Conservation (phyloP, 1,284 basidiomycete genomes). For the Mycena sp. region DNA sequence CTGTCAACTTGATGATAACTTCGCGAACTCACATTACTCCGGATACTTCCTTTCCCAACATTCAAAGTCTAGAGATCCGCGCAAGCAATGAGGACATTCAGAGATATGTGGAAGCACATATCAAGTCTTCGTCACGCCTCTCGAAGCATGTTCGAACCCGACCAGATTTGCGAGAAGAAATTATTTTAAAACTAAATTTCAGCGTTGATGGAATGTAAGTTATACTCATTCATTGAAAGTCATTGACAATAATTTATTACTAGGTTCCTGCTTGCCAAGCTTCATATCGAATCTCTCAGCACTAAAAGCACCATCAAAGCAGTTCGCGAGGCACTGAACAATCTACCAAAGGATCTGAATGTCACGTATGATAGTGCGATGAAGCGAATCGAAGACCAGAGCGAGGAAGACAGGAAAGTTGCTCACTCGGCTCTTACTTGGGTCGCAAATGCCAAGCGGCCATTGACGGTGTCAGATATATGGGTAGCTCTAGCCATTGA, state of each 20-base stretch:
- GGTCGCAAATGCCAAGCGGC: not conserved
- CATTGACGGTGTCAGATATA: not conserved
- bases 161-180: not conserved
- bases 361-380: not conserved
- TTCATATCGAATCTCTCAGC: not conserved
- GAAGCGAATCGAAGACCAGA: not conserved
- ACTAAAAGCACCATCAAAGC: not conserved
- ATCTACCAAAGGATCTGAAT: not conserved
- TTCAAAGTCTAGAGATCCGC: not conserved
- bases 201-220: not conserved
- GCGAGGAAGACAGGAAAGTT: not conserved
- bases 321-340: not conserved
- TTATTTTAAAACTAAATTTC: not conserved
- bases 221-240: no score
- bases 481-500: conserved; percentile 6
- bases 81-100: not conserved
- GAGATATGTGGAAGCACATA: not conserved
- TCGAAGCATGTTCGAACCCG: not conserved
- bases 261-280: conserved; percentile 9
- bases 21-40: conserved; percentile 1
- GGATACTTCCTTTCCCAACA: not conserved
- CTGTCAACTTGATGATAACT: conserved; percentile 1
- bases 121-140: not conserved
- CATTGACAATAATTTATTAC: no score
- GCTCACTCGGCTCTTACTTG: not conserved